Evolutionary conservation across 2,329 filamentous ascomycete genomes (phyloP).

Genomic region (Rhynchosporium agropyri): DNA sequence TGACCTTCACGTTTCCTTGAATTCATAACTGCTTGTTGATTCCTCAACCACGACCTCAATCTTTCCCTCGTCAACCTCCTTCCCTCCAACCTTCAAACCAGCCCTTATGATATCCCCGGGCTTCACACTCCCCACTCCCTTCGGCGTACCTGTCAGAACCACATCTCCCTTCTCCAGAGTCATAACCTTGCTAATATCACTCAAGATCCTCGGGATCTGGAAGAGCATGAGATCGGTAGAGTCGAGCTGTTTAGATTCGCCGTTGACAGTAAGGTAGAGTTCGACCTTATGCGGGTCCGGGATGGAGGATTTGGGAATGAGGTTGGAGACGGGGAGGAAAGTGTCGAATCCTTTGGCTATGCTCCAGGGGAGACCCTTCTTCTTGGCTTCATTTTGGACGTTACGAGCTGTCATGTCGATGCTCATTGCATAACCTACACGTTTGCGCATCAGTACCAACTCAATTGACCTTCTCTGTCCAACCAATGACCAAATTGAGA

Average conservation of each 20-base stretch:
- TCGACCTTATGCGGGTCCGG: slow-evolving; percentile 86
- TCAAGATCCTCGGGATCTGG: slow-evolving; percentile 81
- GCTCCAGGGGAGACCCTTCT: slow-evolving; percentile 92
- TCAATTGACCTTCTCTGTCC: not conserved
- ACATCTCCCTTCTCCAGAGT: slow-evolving; percentile 90
- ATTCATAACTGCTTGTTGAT: slow-evolving; percentile 75
- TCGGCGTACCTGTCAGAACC: slow-evolving; percentile 94
- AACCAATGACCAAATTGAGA: not conserved
- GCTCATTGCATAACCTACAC: slow-evolving; percentile 76
- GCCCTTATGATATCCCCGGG: slow-evolving; percentile 87
- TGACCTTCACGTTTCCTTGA: slow-evolving; percentile 65
- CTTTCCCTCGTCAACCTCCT: slow-evolving; percentile 80
- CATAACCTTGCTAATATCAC: slow-evolving; percentile 94
- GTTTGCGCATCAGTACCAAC: slow-evolving; percentile 6
- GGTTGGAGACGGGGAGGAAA: slow-evolving; percentile 83
- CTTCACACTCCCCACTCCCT: slow-evolving; percentile 85
- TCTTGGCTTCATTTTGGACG: slow-evolving; percentile 94
- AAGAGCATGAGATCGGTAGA: slow-evolving; percentile 95
- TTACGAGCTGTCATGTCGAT: slow-evolving; percentile 99
- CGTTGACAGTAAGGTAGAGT: slow-evolving; percentile 84
- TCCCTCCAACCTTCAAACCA: slow-evolving; percentile 76
- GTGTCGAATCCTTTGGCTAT: slow-evolving; percentile 98
- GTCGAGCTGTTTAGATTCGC: slow-evolving; percentile 76
- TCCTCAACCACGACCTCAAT: slow-evolving; percentile 86
- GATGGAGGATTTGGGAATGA: slow-evolving; percentile 79